Evolutionary conservation across 129 eudicot genomes (phyloP).

Genomic region (Tanacetum coccineum): DNA sequence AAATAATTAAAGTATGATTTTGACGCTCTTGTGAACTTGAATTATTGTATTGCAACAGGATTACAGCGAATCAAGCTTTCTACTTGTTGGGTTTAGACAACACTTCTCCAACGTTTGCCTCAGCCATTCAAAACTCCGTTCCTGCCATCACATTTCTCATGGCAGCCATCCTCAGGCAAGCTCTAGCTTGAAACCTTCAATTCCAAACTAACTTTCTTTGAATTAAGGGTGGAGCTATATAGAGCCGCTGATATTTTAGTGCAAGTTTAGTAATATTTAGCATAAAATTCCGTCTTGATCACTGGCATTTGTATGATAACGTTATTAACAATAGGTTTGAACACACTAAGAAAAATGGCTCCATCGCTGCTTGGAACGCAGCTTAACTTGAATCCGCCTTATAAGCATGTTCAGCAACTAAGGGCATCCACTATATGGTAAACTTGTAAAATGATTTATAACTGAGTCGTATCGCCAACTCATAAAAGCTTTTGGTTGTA

Average conservation of each 20-base stretch:
- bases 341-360: too few relatives aligned
- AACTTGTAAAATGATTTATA: neutral
- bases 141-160: slow-evolving; percentile 96
- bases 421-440: neutral
- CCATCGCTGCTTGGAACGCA: too few relatives aligned
- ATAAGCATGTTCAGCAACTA: too few relatives aligned
- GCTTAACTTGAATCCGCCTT: too few relatives aligned
- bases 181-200: neutral
- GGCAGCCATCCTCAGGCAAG: slow-evolving; percentile 77
- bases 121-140: slow-evolving; percentile 93
- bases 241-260: too few relatives aligned
- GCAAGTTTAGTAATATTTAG: too few relatives aligned
- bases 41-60: slow-evolving; percentile 34
- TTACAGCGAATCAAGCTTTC: slow-evolving; percentile 96
- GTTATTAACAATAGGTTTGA: too few relatives aligned
- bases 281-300: too few relatives aligned
- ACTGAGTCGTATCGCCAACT: too few relatives aligned
- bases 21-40: neutral
- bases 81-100: slow-evolving; percentile 88
- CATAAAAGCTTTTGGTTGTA: too few relatives aligned
- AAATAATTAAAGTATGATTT: neutral
- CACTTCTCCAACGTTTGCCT: slow-evolving; percentile 96
- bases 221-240: too few relatives aligned
- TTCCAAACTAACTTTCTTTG: neutral
- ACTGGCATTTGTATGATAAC: too few relatives aligned